A percentile compares a stretch with the other conserved stretches of the same genome.
Conservation (phyloP, 2,329 filamentous ascomycete genomes). For the Hypoxylon sp. region DNA sequence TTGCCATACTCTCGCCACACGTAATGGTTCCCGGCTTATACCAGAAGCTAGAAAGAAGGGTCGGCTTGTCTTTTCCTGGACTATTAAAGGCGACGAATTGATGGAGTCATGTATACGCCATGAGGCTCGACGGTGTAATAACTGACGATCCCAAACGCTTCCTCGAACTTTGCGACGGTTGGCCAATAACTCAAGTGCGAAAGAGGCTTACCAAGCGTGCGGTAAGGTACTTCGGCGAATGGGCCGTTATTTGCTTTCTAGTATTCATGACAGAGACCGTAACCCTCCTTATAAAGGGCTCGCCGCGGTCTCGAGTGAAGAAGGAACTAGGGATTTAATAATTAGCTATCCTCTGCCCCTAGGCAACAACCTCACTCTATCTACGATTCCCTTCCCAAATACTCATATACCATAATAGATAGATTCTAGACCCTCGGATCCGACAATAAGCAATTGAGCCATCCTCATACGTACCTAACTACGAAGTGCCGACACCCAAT, state of each 20-base stretch:
- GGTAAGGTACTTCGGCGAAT: not conserved
- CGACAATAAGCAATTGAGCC: not conserved
- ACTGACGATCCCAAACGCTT: constrained; percentile 16
- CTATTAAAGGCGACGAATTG: constrained; percentile 3
- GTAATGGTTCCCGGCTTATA: constrained; percentile 1
- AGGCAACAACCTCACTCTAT: not conserved
- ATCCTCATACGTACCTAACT: constrained; percentile 1
- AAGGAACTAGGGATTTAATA: constrained; percentile 4
- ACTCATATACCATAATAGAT: not conserved
- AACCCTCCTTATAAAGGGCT: not conserved
- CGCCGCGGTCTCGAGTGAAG: not conserved
- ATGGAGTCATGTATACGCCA: constrained; percentile 5
- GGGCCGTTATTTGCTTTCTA: not conserved
- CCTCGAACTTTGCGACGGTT: constrained; percentile 2
- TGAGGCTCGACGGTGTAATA: constrained; percentile 3
- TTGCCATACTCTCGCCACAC: constrained; percentile 1
- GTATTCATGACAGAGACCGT: not conserved
- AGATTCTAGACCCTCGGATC: not conserved
- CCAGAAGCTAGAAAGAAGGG: not conserved
- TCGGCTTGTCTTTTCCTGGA: not conserved
- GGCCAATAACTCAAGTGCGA: constrained; percentile 2
- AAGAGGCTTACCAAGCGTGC: not conserved
- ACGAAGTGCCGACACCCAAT: constrained; percentile 17
- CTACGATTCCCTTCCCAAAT: not conserved
- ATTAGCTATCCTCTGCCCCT: not conserved